Base-by-base conservation (phyloP, 2,329 filamentous ascomycete genomes). In the Alternaria arbusti region DNA sequence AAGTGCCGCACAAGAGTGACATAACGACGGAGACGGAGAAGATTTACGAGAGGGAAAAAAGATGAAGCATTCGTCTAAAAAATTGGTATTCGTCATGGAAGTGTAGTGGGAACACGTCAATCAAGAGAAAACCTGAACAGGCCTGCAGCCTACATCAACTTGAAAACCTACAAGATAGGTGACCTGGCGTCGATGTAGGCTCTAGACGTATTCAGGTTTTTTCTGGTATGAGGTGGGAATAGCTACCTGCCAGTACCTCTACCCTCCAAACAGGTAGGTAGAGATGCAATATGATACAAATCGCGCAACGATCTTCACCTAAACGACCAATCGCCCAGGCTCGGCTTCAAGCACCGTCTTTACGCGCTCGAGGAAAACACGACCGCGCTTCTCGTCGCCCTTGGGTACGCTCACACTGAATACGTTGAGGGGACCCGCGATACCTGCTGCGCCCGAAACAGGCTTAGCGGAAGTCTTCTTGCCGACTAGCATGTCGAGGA, bases 321-420 rank as follows among this genome's bases (percentile, higher is more conserved):
- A 81, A 36, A 82, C 73, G 25, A 82, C 77, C 36, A 82, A 68
- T 28, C 77, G 70, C 36, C 79, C 79, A 9, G 80, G 79, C 60
- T 81, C 78, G 13, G 63, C 75, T 65, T 82, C 79, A 70, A 99
- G 81, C 25, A 95, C 89, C 49, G 86, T 83, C 88, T 97, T 97
- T 76, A 97, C 87, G 72, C 93, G 88, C 82, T 95, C 91, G 68
- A 99, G 81, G 83, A 97, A 99, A 11, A 90, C 85, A 74, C 88
- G 86, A 13, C 93, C 96, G 73, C 94, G 86, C 83, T 90, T 88
- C 86, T 94, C 91, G 79, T 99, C 96, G 9, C 87, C 88, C 81
- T 87, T 89, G 43, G 91, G 89, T 20, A 97, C 94, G 26, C 85
- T 90, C 55, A 99, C 83, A 73, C 89, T 95, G 78, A 98, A 97